These are phyloP conservation scores for Pyrus hybrid DNA, from an alignment of 331 rosid genomes.

Conservation along the genomic window DNA sequence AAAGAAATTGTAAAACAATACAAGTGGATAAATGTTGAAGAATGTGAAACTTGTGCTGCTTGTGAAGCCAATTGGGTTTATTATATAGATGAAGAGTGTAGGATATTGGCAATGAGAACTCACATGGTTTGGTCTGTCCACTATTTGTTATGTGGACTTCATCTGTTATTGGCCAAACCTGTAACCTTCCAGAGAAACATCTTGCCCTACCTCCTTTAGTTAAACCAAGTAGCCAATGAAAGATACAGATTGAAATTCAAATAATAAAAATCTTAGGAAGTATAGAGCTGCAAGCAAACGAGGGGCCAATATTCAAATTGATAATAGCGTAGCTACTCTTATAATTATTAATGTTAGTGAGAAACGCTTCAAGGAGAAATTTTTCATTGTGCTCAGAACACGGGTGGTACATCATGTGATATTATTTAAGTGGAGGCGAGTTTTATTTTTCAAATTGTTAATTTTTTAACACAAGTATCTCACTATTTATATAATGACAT, in stretches of 20 bases:
- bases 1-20: background rate
- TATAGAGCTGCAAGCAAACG: too few species aligned
- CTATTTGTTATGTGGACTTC: background rate
- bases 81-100: background rate
- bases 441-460: too few species aligned
- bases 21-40: background rate
- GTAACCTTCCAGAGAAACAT: background rate
- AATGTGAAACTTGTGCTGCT: background rate
- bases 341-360: too few species aligned
- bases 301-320: too few species aligned
- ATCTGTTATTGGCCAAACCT: background rate
- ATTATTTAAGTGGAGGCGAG: too few species aligned
- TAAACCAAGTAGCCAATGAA: background rate
- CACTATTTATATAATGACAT: too few species aligned
- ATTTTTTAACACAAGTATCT: too few species aligned
- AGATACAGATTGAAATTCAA: too few species aligned
- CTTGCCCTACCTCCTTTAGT: background rate
- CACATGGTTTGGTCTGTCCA: background rate
- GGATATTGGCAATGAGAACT: background rate
- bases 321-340: too few species aligned
- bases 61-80: background rate
- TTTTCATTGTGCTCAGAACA: too few species aligned
- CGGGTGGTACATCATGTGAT: accelerated
- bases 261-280: too few species aligned
- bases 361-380: too few species aligned